Base-by-base conservation (phyloP, 306 rosid species). In the Fagus sylvatica region DNA sequence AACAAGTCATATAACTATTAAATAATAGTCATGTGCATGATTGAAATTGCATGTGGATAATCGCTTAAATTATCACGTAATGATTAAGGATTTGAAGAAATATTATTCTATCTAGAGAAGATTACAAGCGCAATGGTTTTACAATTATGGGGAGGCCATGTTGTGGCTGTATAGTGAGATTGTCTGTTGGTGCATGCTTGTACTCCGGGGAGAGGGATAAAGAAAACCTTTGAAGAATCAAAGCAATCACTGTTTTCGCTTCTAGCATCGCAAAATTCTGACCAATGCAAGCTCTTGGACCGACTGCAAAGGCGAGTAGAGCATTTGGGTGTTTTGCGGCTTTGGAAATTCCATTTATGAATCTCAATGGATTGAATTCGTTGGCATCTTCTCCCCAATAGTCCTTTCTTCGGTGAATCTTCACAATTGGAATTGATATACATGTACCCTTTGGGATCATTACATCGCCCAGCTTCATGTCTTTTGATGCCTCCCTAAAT, bases 321-420 rank as follows among this genome's bases (percentile, higher is more conserved):
- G 84, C 79, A 78, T 74, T 55, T 64, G 82, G 83, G 53, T 82
- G 79, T 9, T 73, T 84, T 39, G 88, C 80, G 16, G 82, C 88
- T 40, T 79, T 81, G 4, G 80, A 69, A 49, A 79, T 65, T 51
- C 87, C 89, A 32, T 83, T 75, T 11, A 71, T 42, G 75, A 86
- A 86, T 55, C 90, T 72, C 61, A 72, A 17, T 16, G 88, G 90
- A 43, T 87, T 87, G 84, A 87, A 87, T 46, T 87, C 78, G 7
- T 84, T 71, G 32, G 76, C 88, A 79, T 84, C 90, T 72, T 87
- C 79, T 37, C 86, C 88, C 90, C 84, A 87, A 0, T 67, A 61
- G 41, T 73, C 69, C 48, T 54, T 54, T 68, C 74, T 79, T 22
- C 69, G 70, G 17, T 83, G 86, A 43, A 83, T 79, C 74, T 53